phyloP scores from a whole-genome alignment of 257 asterid genomes.

The Ballota nigra region DNA sequence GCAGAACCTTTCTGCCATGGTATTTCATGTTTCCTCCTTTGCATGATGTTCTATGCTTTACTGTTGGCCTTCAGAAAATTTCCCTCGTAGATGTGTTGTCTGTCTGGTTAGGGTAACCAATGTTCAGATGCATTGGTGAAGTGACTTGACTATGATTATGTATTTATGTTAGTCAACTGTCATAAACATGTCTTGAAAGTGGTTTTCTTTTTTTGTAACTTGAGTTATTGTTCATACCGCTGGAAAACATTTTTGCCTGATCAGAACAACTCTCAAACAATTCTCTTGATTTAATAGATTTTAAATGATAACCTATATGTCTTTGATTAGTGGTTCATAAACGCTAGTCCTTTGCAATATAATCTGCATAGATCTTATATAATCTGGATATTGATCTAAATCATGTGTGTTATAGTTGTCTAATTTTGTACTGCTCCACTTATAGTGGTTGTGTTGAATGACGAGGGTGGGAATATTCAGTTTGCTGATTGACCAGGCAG shows the following conservation, averaged over 20 bases:
- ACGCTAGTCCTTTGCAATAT: background rate
- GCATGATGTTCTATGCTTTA: background rate
- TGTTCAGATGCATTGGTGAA: background rate
- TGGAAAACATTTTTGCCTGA: background rate
- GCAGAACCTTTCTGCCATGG: slow-evolving; percentile 93
- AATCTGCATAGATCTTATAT: background rate
- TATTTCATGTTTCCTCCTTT: slow-evolving; percentile 30
- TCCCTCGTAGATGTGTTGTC: slow-evolving; percentile 4
- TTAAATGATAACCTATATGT: background rate
- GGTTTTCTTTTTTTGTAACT: background rate
- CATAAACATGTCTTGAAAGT: background rate
- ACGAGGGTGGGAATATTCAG: background rate
- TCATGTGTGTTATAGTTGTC: background rate
- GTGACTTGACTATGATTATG: background rate
- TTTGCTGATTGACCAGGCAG: background rate
- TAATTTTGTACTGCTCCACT: background rate
- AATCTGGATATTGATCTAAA: background rate
- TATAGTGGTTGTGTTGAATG: background rate
- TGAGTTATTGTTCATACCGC: background rate
- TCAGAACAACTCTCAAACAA: background rate
- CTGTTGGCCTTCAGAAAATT: background rate
- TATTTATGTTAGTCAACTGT: slow-evolving; percentile 8
- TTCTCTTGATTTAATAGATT: background rate
- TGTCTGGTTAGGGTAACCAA: background rate
- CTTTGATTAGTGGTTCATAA: background rate